Conservation (phyloP, 2,329 filamentous ascomycete species). For the Periconia digitata region DNA sequence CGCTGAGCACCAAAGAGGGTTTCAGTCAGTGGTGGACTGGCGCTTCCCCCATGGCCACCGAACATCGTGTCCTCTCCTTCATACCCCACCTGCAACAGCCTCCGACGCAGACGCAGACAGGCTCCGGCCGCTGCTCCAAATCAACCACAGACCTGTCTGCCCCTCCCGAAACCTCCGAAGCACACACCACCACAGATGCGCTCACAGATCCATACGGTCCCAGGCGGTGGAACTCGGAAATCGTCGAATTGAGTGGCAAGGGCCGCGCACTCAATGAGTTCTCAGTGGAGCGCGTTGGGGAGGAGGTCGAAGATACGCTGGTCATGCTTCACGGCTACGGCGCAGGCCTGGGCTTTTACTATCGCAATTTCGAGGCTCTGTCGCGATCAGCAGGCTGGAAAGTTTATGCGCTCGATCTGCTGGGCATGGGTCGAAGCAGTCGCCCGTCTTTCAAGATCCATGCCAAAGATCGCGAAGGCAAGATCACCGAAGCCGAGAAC, state of each 20-base stretch:
- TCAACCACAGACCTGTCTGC: conserved; percentile 44
- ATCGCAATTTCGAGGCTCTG: conserved; percentile 93
- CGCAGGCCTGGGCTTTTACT: conserved; percentile 94
- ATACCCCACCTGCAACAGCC: conserved; percentile 79
- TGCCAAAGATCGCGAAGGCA: conserved; percentile 76
- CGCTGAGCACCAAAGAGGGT: conserved; percentile 87
- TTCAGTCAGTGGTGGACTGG: conserved; percentile 93
- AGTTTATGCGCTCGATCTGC: conserved; percentile 89
- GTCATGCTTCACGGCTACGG: conserved; percentile 98
- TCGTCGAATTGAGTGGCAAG: conserved; percentile 83
- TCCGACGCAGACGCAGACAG: conserved; percentile 68
- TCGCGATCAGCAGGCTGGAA: conserved; percentile 80
- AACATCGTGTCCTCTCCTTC: conserved; percentile 83
- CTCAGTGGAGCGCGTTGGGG: conserved; percentile 79
- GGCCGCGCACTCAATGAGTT: conserved; percentile 91
- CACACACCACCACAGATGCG: conserved; percentile 49
- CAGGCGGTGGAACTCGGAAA: conserved; percentile 79
- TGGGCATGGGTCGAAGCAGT: conserved; percentile 90
- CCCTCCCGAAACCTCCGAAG: conserved; percentile 40
- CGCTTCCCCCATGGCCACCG: conserved; percentile 78
- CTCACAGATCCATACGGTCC: conserved; percentile 77
- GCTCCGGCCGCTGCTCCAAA: conserved; percentile 52
- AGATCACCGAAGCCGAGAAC: conserved; percentile 84
- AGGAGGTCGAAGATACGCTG: conserved; percentile 78
- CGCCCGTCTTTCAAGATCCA: conserved; percentile 82